Percentiles rank a stretch among this genome's conserved stretches.
phyloP scores from a whole-genome alignment of 805 yeast species.

The Danielia oregonensis region DNA sequence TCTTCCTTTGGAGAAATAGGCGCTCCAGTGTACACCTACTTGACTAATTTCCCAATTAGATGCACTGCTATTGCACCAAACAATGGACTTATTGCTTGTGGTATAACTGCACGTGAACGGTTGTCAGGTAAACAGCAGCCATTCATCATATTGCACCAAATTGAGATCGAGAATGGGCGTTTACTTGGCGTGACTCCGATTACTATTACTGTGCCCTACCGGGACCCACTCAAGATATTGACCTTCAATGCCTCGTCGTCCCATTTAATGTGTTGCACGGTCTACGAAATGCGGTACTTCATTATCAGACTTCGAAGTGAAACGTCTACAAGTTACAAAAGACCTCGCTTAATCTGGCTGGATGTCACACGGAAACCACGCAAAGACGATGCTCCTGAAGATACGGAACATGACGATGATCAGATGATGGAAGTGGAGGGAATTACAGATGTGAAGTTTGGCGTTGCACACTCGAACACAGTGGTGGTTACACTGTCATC shows the following conservation, averaged over 20 bases:
- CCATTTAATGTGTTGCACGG: constrained; percentile 72
- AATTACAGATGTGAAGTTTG: constrained; percentile 72
- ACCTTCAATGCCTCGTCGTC: constrained; percentile 70
- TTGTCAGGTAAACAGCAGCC: constrained; percentile 71
- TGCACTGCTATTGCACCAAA: constrained; percentile 69
- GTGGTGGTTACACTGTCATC: constrained; percentile 37
- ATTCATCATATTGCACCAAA: constrained; percentile 57
- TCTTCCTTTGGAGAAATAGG: constrained; percentile 37
- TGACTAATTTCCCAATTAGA: constrained; percentile 71
- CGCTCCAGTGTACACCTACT: constrained; percentile 61
- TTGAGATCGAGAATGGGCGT: constrained; percentile 11
- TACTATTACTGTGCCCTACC: constrained; percentile 76
- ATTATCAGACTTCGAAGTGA: constrained; percentile 63
- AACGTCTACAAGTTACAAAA: constrained; percentile 34
- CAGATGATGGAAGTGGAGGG: constrained; percentile 75
- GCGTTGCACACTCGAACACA: constrained; percentile 31
- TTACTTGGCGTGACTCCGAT: constrained; percentile 47
- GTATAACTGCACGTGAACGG: constrained; percentile 77
- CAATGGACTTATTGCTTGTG: constrained; percentile 68
- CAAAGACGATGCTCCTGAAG: constrained; percentile 11
- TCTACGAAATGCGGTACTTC: constrained; percentile 73
- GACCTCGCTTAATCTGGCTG: constrained; percentile 39
- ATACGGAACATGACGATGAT: constrained; percentile 16
- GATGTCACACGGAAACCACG: constrained; percentile 19
- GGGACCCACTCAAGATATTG: constrained; percentile 77